Base-by-base conservation (phyloP, 2,329 filamentous ascomycete species). In the Cercospora beticola region DNA sequence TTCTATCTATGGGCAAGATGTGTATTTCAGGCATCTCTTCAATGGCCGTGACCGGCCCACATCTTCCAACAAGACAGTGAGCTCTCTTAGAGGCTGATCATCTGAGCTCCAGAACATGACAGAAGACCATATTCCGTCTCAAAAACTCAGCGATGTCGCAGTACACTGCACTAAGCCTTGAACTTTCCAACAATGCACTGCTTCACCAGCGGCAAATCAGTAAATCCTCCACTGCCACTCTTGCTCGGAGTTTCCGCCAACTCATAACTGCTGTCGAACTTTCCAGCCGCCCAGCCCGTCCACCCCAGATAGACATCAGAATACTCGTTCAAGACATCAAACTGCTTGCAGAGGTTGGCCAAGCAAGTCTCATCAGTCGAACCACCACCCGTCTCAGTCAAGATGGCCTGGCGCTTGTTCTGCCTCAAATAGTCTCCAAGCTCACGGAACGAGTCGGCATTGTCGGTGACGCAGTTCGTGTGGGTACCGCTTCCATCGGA, bases 351-450 rank as follows among this genome's bases (percentile, higher is more conserved):
- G 18, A 79, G 67, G 59, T 76, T 72, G 64, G 75, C 70, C 66
- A 80, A 65, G 64, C 79, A 81, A 30, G 74, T 75, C 28, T 68
- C 64, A 14, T 78, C 79, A 70, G 76, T 79, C 23, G 69, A 68
- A 0, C 81, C 81, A 43, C 80, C 80, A 57, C 81, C 81, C n/a
- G 79, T 79, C 74, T 82, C 81, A 6, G 80, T 79, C 23, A 82
- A 69, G 26, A 82, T 78, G 1, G 80, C 81, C 66, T 78, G 74
- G 14, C 81, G 73, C 28, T 76, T 75, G 70, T 82, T 80, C 26
- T 70, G 71, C 14, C 78, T 70, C 43, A 82, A 72, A 76, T 77
- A 82, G n/a, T 74, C 70, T 6, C 78, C 79, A 2, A 81, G 74
- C 1, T 76, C 76, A 23, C 71, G 70, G 74, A 81, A 81, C 0